These are phyloP conservation scores for Dactylellina parvicollis DNA, from an alignment of 2,329 filamentous ascomycete species.

Conservation along the genomic window DNA sequence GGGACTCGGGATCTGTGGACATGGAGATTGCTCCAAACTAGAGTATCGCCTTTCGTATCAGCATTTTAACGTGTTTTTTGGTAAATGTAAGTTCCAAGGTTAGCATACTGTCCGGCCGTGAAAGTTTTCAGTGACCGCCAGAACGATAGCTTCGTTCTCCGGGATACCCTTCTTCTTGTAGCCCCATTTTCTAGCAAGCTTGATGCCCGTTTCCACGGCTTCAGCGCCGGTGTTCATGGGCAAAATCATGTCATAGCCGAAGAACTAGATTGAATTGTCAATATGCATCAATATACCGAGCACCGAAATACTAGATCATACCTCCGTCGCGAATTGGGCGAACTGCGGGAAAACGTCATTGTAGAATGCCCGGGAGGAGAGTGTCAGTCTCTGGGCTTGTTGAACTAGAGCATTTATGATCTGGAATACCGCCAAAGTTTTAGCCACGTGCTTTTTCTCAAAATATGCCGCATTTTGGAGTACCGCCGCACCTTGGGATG, in stretches of 20 bases:
- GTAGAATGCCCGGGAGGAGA: slow-evolving; percentile 95
- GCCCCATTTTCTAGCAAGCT: slow-evolving; percentile 96
- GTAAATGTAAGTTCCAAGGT: slow-evolving; percentile 25
- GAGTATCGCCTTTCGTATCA: slow-evolving; percentile 27
- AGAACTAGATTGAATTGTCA: slow-evolving; percentile 61
- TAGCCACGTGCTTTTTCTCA: background rate
- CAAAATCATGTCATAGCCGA: slow-evolving; percentile 96
- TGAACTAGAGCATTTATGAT: slow-evolving; percentile 83
- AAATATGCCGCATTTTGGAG: background rate
- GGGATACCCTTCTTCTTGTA: slow-evolving; percentile 95
- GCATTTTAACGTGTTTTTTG: slow-evolving; percentile 15
- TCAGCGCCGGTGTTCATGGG: slow-evolving; percentile 99
- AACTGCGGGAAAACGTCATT: slow-evolving; percentile 98
- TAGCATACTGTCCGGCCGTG: slow-evolving; percentile 83
- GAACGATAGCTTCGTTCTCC: slow-evolving; percentile 81
- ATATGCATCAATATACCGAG: background rate
- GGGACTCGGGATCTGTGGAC: slow-evolving; percentile 93
- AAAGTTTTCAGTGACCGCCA: slow-evolving; percentile 91
- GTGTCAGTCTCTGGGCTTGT: slow-evolving; percentile 86
- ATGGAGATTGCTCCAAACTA: slow-evolving; percentile 94
- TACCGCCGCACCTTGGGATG: slow-evolving; percentile 78
- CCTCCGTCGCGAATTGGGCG: slow-evolving; percentile 86
- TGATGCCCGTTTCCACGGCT: slow-evolving; percentile 94
- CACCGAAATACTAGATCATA: slow-evolving; percentile 59
- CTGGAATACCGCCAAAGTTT: slow-evolving; percentile 4